Base-by-base conservation (phyloP, 306 rosid genomes). In the Prunus armeniaca region DNA sequence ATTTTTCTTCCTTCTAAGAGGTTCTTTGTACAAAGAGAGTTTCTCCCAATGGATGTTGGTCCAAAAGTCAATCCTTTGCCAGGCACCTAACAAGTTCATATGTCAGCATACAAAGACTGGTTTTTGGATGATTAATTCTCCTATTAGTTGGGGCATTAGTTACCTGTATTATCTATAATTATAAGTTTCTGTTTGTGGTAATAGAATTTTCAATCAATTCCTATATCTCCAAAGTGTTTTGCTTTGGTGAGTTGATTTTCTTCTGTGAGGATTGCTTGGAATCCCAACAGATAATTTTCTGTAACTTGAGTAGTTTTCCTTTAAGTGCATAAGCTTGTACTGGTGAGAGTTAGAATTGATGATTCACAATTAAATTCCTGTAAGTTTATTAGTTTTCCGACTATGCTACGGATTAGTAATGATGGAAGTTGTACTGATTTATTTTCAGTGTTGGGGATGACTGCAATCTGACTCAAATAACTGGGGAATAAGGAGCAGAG, bases 401-500 rank as follows among this genome's bases (percentile, higher is more conserved):
- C 3, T 32, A 55, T 65, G n/a, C 3, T 55, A 12, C 24, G 20
- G 28, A 46, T 46, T 30, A 41, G 69, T 71, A n/a, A 28, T 69
- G 27, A 70, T 61, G 63, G 30, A 34, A 58, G 47, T 34, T 70
- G 24, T 28, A 22, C 72, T 51, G 56, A 60, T 66, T 32, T 17
- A 9, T 68, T 77, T 54, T 52, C 69, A 57, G 78, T 67, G 41
- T 71, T 60, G 55, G 25, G 63, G 71, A 55, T 32, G 66, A 18
- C 63, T 65, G 49, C 27, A 67, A 81, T 76, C 73, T 55, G 52
- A 30, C 17, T 72, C 55, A 22, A n/a, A 65, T 32, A 66, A 76
- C 70, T 65, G 62, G 69, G 66, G 32, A n/a, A 81, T 28, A 72
- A 60, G 78, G 46, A 72, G 65, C 64, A 79, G 70, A 76, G 77